Percentiles rank a stretch among this genome's conserved stretches.
Conservation (phyloP, 23 red algal species). For the Gracilaria domingensis region DNA sequence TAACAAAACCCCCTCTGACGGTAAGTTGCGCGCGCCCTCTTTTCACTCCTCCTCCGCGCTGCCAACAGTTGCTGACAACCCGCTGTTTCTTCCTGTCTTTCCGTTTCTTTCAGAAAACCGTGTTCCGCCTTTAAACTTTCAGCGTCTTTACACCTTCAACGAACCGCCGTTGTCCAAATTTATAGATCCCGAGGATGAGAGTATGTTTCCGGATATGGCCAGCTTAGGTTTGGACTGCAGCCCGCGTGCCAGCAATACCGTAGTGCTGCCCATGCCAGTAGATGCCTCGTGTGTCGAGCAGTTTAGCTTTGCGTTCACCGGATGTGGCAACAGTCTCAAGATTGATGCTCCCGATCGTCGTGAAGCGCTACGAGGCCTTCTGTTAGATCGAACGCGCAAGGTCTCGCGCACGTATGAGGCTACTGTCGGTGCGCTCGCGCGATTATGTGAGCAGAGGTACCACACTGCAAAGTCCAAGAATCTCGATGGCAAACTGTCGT, state of each 20-base stretch:
- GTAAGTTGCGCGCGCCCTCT: conserved; percentile 21
- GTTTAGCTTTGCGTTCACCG: conserved; percentile 72
- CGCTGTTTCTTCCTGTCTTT: background rate
- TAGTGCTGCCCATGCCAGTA: conserved; percentile 36
- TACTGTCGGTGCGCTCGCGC: conserved; percentile 18
- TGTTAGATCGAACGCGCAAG: conserved; percentile 64
- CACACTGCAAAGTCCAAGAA: background rate
- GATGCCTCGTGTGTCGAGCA: conserved; percentile 63
- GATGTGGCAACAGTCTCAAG: conserved; percentile 24
- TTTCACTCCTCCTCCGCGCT: background rate
- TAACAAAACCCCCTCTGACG: conserved; percentile 15
- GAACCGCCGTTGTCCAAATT: conserved; percentile 57
- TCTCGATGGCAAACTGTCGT: conserved; percentile 2
- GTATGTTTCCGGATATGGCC: conserved; percentile 69
- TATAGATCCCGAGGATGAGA: conserved; percentile 41
- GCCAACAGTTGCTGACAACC: background rate
- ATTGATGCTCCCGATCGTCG: conserved; percentile 61
- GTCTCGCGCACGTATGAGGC: conserved; percentile 46
- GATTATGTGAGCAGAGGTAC: conserved; percentile 52
- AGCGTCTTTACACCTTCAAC: conserved; percentile 9
- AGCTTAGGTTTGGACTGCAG: conserved; percentile 59
- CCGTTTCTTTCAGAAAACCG: background rate
- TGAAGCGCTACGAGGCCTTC: conserved; percentile 51
- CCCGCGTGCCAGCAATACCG: conserved; percentile 14
- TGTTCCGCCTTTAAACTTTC: conserved; percentile 9